Base-by-base conservation (phyloP, 2,329 filamentous ascomycete genomes). In the Talaromyces sp. region DNA sequence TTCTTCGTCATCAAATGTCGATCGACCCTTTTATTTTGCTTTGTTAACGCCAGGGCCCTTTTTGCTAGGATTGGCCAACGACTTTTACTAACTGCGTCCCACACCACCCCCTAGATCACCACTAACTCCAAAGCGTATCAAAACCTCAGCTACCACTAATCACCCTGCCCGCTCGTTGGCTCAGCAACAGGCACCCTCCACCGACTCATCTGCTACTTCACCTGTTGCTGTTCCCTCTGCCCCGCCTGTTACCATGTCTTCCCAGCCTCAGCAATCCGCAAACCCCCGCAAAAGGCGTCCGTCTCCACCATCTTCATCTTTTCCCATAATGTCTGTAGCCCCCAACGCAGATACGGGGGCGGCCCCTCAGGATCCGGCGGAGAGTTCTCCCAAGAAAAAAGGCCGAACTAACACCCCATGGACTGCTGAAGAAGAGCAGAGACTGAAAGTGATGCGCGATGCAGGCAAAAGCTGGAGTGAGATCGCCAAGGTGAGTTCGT, bases 381-480 rank as follows among this genome's bases (percentile, higher is more conserved):
- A 74, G 62, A 60, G 69, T 9, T 66, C 71, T 3, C 72, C 73
- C 14, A 76, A 77, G 54, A 99, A 98, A 81, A 97, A 97, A 80
- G 95, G 91, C 69, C 84, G 95, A 63, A 98, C 95, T n/a, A 99
- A 99, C 73, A 99, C 95, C 2, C 95, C 95, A 0, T 99, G 95
- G 95, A 97, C 93, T 1, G 91, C 93, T 2, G 90, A 90, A 35
- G 95, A 99, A 75, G 95, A 99, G 77, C 86, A 93, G 72, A 83
- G 92, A 52, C 80, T 99, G 68, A 98, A 98, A 81, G 86, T 89
- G 66, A 96, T 99, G 91, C 85, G 95, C 69, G 95, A 98, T 75
- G 86, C 88, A 1, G 93, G 93, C 11, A 93, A 90, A 68, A 96
- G 90, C 71, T 99, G 95, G 95, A 96, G 91, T 55, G 95, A 98